phyloP scores from a whole-genome alignment of 2,329 filamentous ascomycete species.

The Phaeomoniella chlamydospora region DNA sequence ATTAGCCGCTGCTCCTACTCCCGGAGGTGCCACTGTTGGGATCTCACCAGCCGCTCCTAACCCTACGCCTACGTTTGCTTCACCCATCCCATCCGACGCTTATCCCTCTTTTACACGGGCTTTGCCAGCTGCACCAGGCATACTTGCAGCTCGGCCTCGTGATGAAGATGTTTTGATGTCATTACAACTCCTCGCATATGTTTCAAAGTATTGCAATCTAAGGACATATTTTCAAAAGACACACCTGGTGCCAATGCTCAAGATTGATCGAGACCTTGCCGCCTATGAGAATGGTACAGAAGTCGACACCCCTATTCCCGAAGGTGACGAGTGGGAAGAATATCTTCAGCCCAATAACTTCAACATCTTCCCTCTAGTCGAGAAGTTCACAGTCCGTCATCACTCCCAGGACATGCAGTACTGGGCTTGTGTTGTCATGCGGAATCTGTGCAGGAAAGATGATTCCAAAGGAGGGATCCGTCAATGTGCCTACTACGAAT shows the following conservation, averaged over 20 bases:
- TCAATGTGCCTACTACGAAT: constrained; percentile 96
- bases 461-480: constrained; percentile 86
- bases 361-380: constrained; percentile 95
- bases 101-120: constrained; percentile 71
- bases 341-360: constrained; percentile 87
- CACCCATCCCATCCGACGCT: constrained; percentile 55
- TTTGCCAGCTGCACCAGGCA: constrained; percentile 51
- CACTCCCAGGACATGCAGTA: constrained; percentile 98
- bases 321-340: constrained; percentile 63
- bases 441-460: constrained; percentile 95
- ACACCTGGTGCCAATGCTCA: constrained; percentile 81
- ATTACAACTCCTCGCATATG: constrained; percentile 86
- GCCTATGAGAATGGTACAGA: constrained; percentile 16
- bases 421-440: constrained; percentile 98
- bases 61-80: constrained; percentile 46
- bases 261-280: constrained; percentile 58
- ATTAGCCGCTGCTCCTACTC: constrained; percentile 53
- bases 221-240: constrained; percentile 91
- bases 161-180: constrained; percentile 99
- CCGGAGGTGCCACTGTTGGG: constrained; percentile 53
- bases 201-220: constrained; percentile 96
- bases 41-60: constrained; percentile 59
- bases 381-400: constrained; percentile 94
- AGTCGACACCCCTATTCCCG: constrained; percentile 29
- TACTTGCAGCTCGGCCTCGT: constrained; percentile 81